Percentiles rank a stretch among this genome's conserved stretches.
Evolutionary conservation across 192 early-diverging fungal genomes (phyloP).

Genomic region (Mortierella antarctica): DNA sequence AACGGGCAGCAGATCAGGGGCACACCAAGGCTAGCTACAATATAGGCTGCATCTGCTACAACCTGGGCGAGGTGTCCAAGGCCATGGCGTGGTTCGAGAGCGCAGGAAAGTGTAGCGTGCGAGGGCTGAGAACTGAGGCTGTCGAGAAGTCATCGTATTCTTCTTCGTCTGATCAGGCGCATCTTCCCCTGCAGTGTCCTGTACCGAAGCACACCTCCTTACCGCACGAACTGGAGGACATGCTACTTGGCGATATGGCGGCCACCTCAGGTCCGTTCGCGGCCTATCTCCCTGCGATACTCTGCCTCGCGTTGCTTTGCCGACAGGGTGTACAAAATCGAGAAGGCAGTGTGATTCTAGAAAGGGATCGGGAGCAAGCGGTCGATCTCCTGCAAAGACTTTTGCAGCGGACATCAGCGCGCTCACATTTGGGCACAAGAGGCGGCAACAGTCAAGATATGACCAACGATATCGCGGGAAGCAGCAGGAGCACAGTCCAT

Average conservation of each 20-base stretch:
- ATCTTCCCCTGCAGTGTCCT: neutral
- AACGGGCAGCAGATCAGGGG: conserved; percentile 48
- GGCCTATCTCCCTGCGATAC: conserved; percentile 33
- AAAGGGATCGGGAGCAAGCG: conserved; percentile 26
- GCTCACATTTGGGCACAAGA: neutral
- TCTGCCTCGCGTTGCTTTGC: conserved; percentile 33
- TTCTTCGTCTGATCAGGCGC: neutral
- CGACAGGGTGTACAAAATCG: conserved; percentile 37
- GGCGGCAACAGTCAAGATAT: no score
- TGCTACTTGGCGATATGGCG: conserved; percentile 7
- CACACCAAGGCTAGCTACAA: conserved; percentile 48
- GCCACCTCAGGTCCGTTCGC: conserved; percentile 20
- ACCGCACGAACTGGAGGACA: conserved; percentile 29
- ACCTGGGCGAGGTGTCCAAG: conserved; percentile 29
- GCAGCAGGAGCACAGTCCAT: no score
- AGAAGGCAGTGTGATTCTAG: conserved; percentile 19
- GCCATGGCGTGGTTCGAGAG: conserved; percentile 47
- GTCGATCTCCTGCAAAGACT: conserved; percentile 19
- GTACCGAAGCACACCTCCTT: conserved; percentile 8
- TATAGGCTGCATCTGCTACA: conserved; percentile 40
- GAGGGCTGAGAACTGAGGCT: conserved; percentile 1
- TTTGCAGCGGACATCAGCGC: conserved; percentile 7
- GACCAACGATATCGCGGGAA: no score
- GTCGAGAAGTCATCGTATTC: neutral
- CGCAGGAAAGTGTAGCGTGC: conserved; percentile 35